phyloP scores from a whole-genome alignment of 2,329 filamentous ascomycete species.

The Cladosporium velox region DNA sequence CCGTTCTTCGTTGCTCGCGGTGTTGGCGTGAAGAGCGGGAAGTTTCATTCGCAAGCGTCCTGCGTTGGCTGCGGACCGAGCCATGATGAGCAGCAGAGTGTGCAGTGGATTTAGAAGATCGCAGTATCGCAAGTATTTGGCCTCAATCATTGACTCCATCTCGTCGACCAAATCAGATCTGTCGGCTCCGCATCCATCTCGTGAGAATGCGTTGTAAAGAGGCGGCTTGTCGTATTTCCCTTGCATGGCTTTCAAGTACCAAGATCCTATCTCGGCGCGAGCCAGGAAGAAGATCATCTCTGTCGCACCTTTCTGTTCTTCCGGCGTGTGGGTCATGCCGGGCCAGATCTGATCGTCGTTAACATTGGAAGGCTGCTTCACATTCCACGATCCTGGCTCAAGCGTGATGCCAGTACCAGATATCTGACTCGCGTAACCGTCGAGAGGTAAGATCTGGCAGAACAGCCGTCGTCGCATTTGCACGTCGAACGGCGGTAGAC shows the following conservation, averaged over 20 bases:
- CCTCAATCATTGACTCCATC: conserved; percentile 46
- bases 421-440: conserved; percentile 41
- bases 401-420: conserved; percentile 36
- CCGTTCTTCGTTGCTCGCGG: conserved; percentile 34
- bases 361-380: conserved; percentile 38
- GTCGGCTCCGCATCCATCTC: conserved; percentile 13
- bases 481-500: conserved; percentile 56
- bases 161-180: conserved; percentile 35
- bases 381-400: conserved; percentile 35
- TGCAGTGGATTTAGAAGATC: conserved; percentile 47
- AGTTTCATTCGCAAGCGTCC: conserved; percentile 51
- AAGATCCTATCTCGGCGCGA: conserved; percentile 45
- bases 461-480: conserved; percentile 64
- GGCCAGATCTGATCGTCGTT: conserved; percentile 40
- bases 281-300: conserved; percentile 54
- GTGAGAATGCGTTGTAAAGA: conserved; percentile 12
- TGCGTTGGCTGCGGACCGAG: conserved; percentile 45
- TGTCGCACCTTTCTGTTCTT: conserved; percentile 54
- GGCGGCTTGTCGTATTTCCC: conserved; percentile 1
- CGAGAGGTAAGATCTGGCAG: conserved; percentile 65
- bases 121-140: conserved; percentile 48
- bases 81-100: conserved; percentile 48
- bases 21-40: conserved; percentile 39
- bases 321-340: conserved; percentile 51
- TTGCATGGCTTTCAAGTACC: conserved; percentile 33